Conservation (phyloP, 371 early-diverging fungal species). For the Lichtheimia hyalospora region DNA sequence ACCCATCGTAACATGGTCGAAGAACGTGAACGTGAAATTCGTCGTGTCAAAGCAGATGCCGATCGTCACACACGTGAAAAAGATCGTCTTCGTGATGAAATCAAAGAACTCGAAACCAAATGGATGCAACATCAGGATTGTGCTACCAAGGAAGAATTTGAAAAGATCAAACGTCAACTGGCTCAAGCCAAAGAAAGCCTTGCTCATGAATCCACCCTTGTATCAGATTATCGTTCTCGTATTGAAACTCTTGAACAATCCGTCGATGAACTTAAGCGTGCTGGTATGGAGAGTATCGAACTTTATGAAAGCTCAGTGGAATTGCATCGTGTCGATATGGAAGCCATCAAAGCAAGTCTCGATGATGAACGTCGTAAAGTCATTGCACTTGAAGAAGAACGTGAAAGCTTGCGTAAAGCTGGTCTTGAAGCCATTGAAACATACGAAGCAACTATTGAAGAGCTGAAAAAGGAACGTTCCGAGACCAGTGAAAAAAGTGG, state of each 20-base stretch:
- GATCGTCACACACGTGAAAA: conserved; percentile 44
- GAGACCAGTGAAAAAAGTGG: conserved; percentile 19
- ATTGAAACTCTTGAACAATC: conserved; percentile 33
- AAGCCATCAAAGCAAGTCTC: conserved; percentile 41
- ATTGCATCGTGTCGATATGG: conserved; percentile 49
- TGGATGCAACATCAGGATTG: conserved; percentile 42
- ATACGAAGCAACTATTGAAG: conserved; percentile 38
- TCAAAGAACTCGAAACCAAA: conserved; percentile 39
- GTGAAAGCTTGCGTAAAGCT: conserved; percentile 39
- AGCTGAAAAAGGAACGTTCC: conserved; percentile 34
- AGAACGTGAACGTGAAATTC: conserved; percentile 51
- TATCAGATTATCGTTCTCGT: conserved; percentile 29
- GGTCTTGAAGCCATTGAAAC: conserved; percentile 38
- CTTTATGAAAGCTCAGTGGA: conserved; percentile 54
- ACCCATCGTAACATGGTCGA: conserved; percentile 43
- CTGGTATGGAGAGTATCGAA: conserved; percentile 58
- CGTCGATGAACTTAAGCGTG: conserved; percentile 46
- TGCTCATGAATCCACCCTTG: conserved; percentile 22
- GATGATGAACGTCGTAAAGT: conserved; percentile 45
- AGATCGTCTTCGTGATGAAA: conserved; percentile 35
- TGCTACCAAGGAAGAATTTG: conserved; percentile 30
- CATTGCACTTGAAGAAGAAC: conserved; percentile 25
- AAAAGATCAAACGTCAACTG: conserved; percentile 34
- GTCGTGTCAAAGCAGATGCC: conserved; percentile 37
- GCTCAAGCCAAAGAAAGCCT: conserved; percentile 29